phyloP scores from a whole-genome alignment of 1,284 basidiomycete genomes.

The Sphaerobolus stellatus region DNA sequence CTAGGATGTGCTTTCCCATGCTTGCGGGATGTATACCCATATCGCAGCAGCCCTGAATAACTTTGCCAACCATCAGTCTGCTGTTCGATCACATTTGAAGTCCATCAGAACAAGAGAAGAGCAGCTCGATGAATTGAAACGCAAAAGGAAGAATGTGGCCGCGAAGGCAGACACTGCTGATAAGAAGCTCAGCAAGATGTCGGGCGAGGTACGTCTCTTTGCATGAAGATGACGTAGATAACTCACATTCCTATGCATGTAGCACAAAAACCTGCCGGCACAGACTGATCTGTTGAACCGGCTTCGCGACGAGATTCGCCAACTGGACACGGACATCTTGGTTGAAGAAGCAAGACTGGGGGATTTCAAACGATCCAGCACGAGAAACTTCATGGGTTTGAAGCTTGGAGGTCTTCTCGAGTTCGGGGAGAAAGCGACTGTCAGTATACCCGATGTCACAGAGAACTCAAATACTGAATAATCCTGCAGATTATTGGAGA shows the following conservation, averaged over 20 bases:
- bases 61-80: constrained; percentile 73
- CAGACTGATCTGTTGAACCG: constrained; percentile 78
- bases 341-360: constrained; percentile 79
- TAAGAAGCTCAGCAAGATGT: constrained; percentile 89
- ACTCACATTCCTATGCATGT: not conserved
- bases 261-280: constrained; percentile 77
- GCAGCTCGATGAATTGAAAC: constrained; percentile 73
- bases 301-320: constrained; percentile 76
- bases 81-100: constrained; percentile 76
- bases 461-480: constrained; percentile 6
- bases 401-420: constrained; percentile 90
- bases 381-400: constrained; percentile 73
- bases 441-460: constrained; percentile 32
- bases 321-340: constrained; percentile 82
- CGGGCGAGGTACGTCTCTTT: constrained; percentile 52
- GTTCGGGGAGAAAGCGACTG: constrained; percentile 80
- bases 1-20: constrained; percentile 77
- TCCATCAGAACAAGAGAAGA: constrained; percentile 84
- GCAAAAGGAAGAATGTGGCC: constrained; percentile 64
- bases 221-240: not conserved
- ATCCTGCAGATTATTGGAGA: constrained; percentile 73
- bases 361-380: constrained; percentile 79
- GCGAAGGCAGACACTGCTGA: constrained; percentile 85
- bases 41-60: constrained; percentile 69
- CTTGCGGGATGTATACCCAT: constrained; percentile 68